Base-by-base conservation (phyloP, 2,329 filamentous ascomycete species). In the Ophiostoma piceae region DNA sequence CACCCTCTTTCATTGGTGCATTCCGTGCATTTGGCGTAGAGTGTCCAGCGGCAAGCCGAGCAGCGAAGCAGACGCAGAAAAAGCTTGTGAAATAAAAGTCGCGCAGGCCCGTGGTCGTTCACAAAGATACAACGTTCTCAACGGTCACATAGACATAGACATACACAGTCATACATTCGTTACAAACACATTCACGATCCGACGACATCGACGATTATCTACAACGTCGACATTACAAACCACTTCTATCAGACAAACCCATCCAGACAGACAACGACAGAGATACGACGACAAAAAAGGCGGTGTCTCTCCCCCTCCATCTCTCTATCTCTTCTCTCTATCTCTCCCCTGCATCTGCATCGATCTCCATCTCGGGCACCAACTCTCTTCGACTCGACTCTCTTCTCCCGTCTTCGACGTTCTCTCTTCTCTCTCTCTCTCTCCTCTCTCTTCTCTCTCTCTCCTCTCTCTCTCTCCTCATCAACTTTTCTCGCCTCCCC, bases 31-130 rank as follows among this genome's bases (percentile, higher is more conserved):
- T 14, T 41, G 35, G 47, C 4, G 41, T 16, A 14, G 4, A 16
- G 43, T 47, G 39, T 47, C 6, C 43, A 19, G 43, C 43, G 43
- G 43, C 43, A 47, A 47, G 6, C 43, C 43, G 43, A 47, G 43
- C 16, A 47, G 43, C 43, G 43, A 47, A 47, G 47, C 47, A 22
- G 19, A 47, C 14, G 43, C 47, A 22, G n/a, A 41, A 57, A 54
- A 57, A 57, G 51, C 51, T 57, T 57, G 51, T 57, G 51, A 57
- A 57, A 57, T 57, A 57, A 12, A 57, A 57, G 51, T 57, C 51
- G 51, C 51, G n/a, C 51, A 57, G 51, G 51, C n/a, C 51, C 26
- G 14, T 22, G 26, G 51, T 57, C 35, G 35, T 35, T 8, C 5
- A 35, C 35, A 35, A 8, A 35, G 35, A 35, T 35, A 35, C 35